These are phyloP conservation scores for Excoecaria agallocha DNA, from an alignment of 345 rosid genomes.

Conservation along the genomic window DNA sequence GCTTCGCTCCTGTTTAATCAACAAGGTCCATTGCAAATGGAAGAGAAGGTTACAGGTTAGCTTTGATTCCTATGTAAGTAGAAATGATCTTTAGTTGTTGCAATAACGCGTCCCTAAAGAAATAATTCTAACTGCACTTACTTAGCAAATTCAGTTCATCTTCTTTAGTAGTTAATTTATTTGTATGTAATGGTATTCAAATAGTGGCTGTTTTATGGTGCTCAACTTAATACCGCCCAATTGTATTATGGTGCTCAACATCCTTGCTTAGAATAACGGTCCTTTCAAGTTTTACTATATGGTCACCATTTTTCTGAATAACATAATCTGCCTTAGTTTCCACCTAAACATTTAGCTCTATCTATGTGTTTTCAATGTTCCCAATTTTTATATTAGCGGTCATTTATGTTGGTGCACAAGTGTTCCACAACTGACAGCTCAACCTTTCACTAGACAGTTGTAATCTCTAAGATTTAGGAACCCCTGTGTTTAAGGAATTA, in stretches of 20 bases:
- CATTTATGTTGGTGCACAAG: too few relatives aligned
- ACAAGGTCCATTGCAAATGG: slow-evolving; percentile 17
- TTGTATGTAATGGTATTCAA: neutral
- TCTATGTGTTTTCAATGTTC: neutral
- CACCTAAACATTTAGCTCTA: neutral
- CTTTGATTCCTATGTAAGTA: neutral
- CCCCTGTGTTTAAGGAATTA: too few relatives aligned
- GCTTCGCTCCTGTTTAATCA: slow-evolving; percentile 37
- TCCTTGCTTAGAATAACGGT: neutral
- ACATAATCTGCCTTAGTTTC: neutral
- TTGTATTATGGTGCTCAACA: neutral
- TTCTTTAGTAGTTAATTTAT: neutral
- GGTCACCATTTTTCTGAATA: too few relatives aligned
- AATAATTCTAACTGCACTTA: neutral
- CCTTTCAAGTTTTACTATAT: too few relatives aligned
- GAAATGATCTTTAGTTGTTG: neutral
- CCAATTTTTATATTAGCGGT: neutral
- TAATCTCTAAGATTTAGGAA: too few relatives aligned
- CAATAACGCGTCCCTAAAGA: neutral
- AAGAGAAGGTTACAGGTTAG: slow-evolving; percentile 23
- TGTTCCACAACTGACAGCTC: too few relatives aligned
- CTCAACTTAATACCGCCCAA: too few relatives aligned
- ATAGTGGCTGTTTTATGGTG: neutral
- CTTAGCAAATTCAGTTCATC: neutral
- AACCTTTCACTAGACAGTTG: too few relatives aligned